A percentile compares a stretch with the other conserved stretches of the same genome.
Evolutionary conservation across 2,329 filamentous ascomycete genomes (phyloP).

Genomic region (Hymenoscyphus scutula): DNA sequence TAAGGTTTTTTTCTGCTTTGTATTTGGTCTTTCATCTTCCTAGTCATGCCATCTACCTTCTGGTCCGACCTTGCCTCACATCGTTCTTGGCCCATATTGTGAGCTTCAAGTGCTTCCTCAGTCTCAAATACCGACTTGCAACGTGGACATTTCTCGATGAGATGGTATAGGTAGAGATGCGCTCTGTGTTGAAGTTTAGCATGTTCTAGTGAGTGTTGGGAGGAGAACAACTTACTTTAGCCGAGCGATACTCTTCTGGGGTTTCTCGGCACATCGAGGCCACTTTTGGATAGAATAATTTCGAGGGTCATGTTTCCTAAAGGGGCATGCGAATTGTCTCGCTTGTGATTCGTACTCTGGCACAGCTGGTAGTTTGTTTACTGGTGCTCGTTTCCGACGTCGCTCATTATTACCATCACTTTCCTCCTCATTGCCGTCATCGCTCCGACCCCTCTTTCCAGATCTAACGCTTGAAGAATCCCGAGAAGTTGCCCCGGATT

Average conservation of each 20-base stretch:
- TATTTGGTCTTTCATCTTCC: conserved; percentile 13
- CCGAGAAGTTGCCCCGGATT: no score
- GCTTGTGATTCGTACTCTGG: neutral
- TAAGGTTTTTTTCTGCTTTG: conserved; percentile 22
- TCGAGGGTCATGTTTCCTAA: conserved; percentile 20
- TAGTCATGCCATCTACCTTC: neutral
- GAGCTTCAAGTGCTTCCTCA: conserved; percentile 18
- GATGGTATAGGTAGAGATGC: conserved; percentile 20
- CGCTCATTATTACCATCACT: no score
- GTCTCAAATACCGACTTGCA: conserved; percentile 22
- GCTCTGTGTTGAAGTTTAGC: conserved; percentile 11
- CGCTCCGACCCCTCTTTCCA: no score
- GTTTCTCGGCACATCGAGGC: conserved; percentile 17
- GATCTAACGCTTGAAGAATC: no score
- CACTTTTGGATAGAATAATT: conserved; percentile 18
- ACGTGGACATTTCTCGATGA: conserved; percentile 15
- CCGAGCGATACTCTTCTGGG: conserved; percentile 17
- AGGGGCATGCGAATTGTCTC: conserved; percentile 23
- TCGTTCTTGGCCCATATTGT: conserved; percentile 20
- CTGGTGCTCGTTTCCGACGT: no score
- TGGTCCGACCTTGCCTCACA: neutral
- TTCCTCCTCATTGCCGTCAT: no score
- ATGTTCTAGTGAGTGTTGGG: no score
- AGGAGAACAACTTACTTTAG: conserved; percentile 16
- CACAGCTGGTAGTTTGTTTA: no score